Percentiles rank a stretch among this genome's conserved stretches.
Conservation (phyloP, 1,139 yeast genomes). For the Hyphopichia pseudoburtonii region DNA sequence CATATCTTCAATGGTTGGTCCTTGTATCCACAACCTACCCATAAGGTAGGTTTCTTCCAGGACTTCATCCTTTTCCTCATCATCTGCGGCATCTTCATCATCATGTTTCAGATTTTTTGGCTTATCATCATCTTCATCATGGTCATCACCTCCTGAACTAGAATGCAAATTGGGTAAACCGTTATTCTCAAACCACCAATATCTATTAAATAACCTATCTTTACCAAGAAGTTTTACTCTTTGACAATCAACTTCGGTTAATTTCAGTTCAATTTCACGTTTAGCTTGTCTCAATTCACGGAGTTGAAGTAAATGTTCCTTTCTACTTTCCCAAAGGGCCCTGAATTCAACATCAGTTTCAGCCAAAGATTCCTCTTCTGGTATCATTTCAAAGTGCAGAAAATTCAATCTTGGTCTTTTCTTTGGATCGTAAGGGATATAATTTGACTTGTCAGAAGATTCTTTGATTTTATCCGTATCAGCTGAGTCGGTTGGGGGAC, state of each 20-base stretch:
- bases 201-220: slow-evolving; percentile 80
- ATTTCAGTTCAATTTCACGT: slow-evolving; percentile 51
- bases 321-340: slow-evolving; percentile 43
- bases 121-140: slow-evolving; percentile 30
- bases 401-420: slow-evolving; percentile 32
- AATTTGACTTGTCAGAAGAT: slow-evolving; percentile 11
- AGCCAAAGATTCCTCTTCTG: slow-evolving; percentile 50
- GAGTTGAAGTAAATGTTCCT: slow-evolving; percentile 37
- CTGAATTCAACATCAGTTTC: slow-evolving; percentile 47
- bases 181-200: slow-evolving; percentile 93
- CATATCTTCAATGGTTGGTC: slow-evolving; percentile 73
- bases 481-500: too few species aligned
- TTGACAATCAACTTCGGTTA: slow-evolving; percentile 73
- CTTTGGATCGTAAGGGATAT: slow-evolving; percentile 7
- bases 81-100: slow-evolving; percentile 34
- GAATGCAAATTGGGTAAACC: slow-evolving; percentile 69
- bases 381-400: slow-evolving; percentile 43
- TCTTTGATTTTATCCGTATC: slow-evolving; percentile 14
- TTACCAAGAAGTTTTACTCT: slow-evolving; percentile 76
- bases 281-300: slow-evolving; percentile 48
- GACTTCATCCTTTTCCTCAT: slow-evolving; percentile 40
- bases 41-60: slow-evolving; percentile 66
- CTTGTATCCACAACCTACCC: slow-evolving; percentile 94
- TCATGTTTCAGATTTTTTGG: slow-evolving; percentile 36
- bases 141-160: slow-evolving; percentile 36